These are phyloP conservation scores for Nidula niveotomentosa DNA, from an alignment of 1,284 basidiomycete genomes.

Conservation along the genomic window DNA sequence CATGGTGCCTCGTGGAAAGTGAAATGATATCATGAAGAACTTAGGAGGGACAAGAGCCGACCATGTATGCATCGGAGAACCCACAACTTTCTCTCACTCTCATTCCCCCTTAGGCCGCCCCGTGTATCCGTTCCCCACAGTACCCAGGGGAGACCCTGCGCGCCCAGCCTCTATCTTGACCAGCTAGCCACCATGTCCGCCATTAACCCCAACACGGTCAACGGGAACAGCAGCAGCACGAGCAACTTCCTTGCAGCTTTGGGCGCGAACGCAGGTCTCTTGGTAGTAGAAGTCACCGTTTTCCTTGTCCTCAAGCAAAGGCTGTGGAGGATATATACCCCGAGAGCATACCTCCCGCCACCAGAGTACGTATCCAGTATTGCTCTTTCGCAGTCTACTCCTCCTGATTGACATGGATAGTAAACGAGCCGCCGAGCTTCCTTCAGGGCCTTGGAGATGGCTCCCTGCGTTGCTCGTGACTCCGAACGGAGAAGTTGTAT, in stretches of 20 bases:
- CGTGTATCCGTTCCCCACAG: neutral
- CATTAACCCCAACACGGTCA: constrained; percentile 22
- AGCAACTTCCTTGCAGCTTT: constrained; percentile 61
- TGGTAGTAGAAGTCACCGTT: constrained; percentile 50
- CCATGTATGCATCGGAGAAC: too few relatives aligned
- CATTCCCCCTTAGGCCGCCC: too few relatives aligned
- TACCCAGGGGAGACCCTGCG: too few relatives aligned
- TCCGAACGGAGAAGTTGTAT: constrained; percentile 42
- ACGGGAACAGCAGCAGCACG: constrained; percentile 24
- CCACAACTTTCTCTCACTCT: too few relatives aligned
- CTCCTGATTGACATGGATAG: constrained; percentile 20
- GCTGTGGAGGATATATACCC: constrained; percentile 50
- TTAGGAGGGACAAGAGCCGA: too few relatives aligned
- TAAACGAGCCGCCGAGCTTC: constrained; percentile 44
- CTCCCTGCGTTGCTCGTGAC: constrained; percentile 38
- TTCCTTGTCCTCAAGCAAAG: constrained; percentile 52
- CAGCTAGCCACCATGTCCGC: too few relatives aligned
- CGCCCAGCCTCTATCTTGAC: too few relatives aligned
- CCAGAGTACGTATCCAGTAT: constrained; percentile 48
- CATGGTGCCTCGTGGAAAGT: too few relatives aligned
- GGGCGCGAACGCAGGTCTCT: constrained; percentile 47
- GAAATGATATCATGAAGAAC: too few relatives aligned
- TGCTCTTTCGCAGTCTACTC: constrained; percentile 8
- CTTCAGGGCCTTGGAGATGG: constrained; percentile 45
- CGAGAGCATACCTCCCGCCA: constrained; percentile 55